Evolutionary conservation across 73 alveolate genomes (phyloP).

Genomic region (Paramecium caudatum): DNA sequence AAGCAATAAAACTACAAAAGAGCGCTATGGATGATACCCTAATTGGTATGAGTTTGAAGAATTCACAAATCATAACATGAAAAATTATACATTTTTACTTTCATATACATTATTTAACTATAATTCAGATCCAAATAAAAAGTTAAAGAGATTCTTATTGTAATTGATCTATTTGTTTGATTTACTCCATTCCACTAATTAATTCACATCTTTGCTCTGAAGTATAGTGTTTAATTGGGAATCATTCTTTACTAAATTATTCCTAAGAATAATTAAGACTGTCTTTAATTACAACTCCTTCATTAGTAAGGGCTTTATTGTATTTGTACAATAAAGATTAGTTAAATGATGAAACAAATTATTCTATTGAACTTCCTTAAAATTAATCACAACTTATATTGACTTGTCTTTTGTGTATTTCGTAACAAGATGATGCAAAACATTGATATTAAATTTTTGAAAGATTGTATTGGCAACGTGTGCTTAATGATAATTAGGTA

Average conservation of each 20-base stretch:
- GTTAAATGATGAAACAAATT: constrained; percentile 27
- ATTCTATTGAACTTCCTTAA: neutral
- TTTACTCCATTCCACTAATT: constrained; percentile 14
- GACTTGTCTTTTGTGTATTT: constrained; percentile 1
- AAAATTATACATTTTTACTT: too few relatives aligned
- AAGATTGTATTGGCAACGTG: constrained; percentile 2
- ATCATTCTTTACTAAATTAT: neutral
- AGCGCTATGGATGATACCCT: too few relatives aligned
- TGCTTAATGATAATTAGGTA: constrained; percentile 33
- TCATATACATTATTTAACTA: too few relatives aligned
- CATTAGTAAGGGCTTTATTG: neutral
- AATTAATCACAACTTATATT: neutral
- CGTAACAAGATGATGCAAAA: neutral
- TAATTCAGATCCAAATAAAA: neutral
- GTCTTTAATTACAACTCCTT: neutral
- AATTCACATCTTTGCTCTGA: neutral
- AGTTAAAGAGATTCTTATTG: neutral
- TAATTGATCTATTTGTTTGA: neutral
- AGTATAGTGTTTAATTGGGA: neutral
- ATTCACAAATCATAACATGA: too few relatives aligned
- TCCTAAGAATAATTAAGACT: constrained; percentile 14
- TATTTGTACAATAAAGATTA: neutral
- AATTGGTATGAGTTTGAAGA: too few relatives aligned
- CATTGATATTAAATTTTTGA: constrained; percentile 10
- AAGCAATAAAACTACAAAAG: too few relatives aligned